Evolutionary conservation across 257 asterid genomes (phyloP).

Genomic region (Mitragyna speciosa): DNA sequence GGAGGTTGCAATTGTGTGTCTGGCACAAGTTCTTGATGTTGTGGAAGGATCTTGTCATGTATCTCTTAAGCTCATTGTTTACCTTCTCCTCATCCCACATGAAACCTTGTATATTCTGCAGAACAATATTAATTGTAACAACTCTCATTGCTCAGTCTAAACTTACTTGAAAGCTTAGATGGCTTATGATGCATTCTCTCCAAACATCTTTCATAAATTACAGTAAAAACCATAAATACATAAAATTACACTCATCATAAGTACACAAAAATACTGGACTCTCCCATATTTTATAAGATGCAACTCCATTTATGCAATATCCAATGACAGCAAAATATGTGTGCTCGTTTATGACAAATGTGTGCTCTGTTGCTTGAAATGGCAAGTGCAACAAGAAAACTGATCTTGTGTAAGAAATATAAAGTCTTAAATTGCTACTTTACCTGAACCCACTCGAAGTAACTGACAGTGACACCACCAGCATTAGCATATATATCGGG

Average conservation of each 20-base stretch:
- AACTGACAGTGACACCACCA: conserved; percentile 94
- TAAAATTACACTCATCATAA: neutral
- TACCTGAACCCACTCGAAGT: conserved; percentile 98
- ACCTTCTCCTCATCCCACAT: conserved; percentile 91
- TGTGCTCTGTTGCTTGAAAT: neutral
- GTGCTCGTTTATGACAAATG: neutral
- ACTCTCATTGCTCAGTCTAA: neutral
- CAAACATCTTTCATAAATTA: neutral
- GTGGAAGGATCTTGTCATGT: conserved; percentile 75
- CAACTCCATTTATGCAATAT: neutral
- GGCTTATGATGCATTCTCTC: neutral
- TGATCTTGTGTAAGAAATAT: neutral
- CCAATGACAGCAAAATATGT: neutral
- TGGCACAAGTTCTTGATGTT: conserved; percentile 65
- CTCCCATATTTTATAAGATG: neutral
- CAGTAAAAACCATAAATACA: neutral
- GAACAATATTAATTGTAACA: conserved; percentile 6
- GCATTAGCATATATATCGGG: conserved; percentile 89
- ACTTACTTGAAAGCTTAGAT: neutral
- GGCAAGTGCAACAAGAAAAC: neutral
- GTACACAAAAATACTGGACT: neutral
- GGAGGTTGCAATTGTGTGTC: conserved; percentile 69
- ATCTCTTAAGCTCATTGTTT: conserved; percentile 59
- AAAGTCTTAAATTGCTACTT: neutral
- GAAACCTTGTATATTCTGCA: conserved; percentile 86